Evolutionary conservation across 768 basidiomycete genomes (phyloP).

Genomic region (Trametes cinnabarina): DNA sequence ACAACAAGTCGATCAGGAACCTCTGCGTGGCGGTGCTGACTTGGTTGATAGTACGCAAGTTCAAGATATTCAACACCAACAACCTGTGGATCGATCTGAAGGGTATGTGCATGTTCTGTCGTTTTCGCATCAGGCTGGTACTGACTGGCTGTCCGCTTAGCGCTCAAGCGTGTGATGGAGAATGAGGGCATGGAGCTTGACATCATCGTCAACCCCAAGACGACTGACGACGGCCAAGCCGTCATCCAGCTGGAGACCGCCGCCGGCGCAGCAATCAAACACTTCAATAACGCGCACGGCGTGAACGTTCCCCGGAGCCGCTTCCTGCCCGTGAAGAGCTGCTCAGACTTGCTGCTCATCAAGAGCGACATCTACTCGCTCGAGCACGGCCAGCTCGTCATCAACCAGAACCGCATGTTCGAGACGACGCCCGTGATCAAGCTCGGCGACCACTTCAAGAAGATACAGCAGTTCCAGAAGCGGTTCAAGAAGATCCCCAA

Average conservation of each 20-base stretch:
- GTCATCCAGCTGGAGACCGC: conserved; percentile 61
- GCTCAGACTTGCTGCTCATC: conserved; percentile 85
- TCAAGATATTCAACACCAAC: conserved; percentile 93
- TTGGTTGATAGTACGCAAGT: conserved; percentile 61
- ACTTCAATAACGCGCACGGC: conserved; percentile 88
- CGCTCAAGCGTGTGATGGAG: conserved; percentile 89
- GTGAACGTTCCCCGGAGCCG: conserved; percentile 94
- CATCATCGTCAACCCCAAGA: conserved; percentile 92
- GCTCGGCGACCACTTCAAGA: conserved; percentile 96
- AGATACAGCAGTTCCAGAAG: conserved; percentile 90
- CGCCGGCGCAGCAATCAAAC: conserved; percentile 91
- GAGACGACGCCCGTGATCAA: conserved; percentile 93
- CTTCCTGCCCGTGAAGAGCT: conserved; percentile 89
- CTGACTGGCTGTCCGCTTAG: conserved; percentile 34
- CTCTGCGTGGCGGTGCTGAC: neutral
- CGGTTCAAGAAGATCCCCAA: conserved; percentile 93
- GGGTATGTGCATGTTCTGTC: conserved; percentile 39
- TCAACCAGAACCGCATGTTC: conserved; percentile 83
- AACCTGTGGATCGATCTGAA: conserved; percentile 79
- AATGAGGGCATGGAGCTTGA: conserved; percentile 85
- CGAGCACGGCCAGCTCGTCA: conserved; percentile 81
- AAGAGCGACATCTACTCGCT: conserved; percentile 93
- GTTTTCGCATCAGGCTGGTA: neutral
- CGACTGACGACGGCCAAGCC: conserved; percentile 79
- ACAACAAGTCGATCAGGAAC: neutral